Evolutionary conservation across 2,329 filamentous ascomycete genomes (phyloP).

Genomic region (Colletotrichum sp.): DNA sequence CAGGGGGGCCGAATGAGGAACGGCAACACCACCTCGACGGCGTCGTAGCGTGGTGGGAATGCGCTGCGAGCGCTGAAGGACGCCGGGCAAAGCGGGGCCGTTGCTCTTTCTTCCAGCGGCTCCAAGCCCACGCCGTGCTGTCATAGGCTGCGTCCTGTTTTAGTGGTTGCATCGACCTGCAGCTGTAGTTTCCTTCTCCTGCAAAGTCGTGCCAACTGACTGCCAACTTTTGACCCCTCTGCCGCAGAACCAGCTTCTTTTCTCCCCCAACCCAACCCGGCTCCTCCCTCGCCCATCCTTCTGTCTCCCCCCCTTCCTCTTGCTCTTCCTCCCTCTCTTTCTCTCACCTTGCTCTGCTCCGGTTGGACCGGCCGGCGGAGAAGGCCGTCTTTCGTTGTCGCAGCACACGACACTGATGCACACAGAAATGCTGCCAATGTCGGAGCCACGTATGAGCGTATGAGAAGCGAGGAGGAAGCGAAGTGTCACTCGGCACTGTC

Average conservation of each 20-base stretch:
- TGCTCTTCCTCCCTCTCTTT: not conserved
- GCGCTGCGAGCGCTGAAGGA: not conserved
- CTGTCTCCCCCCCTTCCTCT: not conserved
- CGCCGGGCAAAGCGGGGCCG: constrained; percentile 9
- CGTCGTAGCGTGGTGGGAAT: not conserved
- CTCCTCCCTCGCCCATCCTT: not conserved
- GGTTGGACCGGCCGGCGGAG: not conserved
- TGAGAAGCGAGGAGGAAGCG: not conserved
- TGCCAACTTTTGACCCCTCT: not conserved
- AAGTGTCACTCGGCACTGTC: not conserved
- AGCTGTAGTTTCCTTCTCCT: constrained; percentile 11
- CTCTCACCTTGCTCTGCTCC: not conserved
- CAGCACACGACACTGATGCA: not conserved
- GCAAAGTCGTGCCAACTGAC: constrained; percentile 18
- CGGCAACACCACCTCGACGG: not conserved
- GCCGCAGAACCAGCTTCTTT: not conserved
- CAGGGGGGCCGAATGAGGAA: constrained; percentile 11
- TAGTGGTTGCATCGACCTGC: constrained; percentile 18
- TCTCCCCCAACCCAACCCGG: not conserved
- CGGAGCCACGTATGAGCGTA: not conserved
- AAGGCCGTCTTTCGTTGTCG: not conserved
- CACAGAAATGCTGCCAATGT: not conserved
- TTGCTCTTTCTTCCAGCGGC: not conserved
- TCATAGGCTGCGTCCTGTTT: not conserved
- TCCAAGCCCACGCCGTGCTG: not conserved